Evolutionary conservation across 2,329 filamentous ascomycete species (phyloP).

Genomic region (Colletotrichum gloeosporioides): DNA sequence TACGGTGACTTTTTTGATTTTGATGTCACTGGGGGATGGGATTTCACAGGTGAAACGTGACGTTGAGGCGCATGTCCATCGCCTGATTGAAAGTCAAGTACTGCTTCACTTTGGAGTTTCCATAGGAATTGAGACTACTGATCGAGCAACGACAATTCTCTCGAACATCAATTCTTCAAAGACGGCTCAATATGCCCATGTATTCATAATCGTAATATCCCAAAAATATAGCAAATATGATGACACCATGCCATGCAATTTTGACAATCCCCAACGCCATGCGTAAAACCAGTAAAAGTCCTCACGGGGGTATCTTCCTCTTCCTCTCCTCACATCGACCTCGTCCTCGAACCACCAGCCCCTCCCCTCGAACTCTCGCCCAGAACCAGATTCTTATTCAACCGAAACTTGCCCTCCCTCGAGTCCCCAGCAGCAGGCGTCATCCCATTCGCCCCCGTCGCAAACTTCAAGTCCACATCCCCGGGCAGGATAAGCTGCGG

Average conservation of each 20-base stretch:
- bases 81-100: background rate
- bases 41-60: background rate
- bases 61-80: background rate
- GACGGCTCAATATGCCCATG: background rate
- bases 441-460: conserved; percentile 14
- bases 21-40: background rate
- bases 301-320: background rate
- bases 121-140: background rate
- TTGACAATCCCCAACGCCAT: background rate
- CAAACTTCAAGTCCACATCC: conserved; percentile 20
- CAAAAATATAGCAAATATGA: background rate
- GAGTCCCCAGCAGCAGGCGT: conserved; percentile 9
- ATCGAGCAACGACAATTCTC: fast-evolving
- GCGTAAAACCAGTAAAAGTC: background rate
- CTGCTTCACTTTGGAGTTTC: background rate
- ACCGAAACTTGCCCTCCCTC: conserved; percentile 12
- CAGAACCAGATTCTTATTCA: background rate
- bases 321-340: background rate
- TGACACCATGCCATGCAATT: background rate
- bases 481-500: conserved; percentile 25
- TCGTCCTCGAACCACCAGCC: background rate
- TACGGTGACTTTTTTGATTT: background rate
- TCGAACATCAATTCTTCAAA: background rate
- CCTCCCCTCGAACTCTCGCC: background rate
- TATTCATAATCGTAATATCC: background rate